Base-by-base conservation (phyloP, 441 rosid species). In the Corymbia citriodora region DNA sequence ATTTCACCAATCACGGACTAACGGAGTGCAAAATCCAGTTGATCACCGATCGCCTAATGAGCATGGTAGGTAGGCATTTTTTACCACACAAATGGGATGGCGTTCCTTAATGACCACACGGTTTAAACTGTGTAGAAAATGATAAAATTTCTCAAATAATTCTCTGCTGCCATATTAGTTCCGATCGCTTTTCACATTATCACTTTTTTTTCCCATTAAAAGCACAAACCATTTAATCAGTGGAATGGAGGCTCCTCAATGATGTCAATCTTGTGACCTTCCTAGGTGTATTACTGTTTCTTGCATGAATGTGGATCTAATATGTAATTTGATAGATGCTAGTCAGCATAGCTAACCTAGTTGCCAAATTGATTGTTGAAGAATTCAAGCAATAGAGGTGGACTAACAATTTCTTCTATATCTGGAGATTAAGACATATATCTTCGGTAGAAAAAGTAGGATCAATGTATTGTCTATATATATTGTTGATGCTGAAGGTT, bases 401-500 rank as follows among this genome's bases (percentile, higher is more conserved):
- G 83, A 19, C 83, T 36, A 72, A 36, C 13, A 36, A 72, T 72
- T 72, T 72, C 83, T 40, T 72, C 83, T 72, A 72, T 72, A 72
- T 72, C 83, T 72, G 29, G n/a, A 45, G 52, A 79, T 79, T 27
- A 79, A 23, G n/a, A 45, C 31, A 79, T 19, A 23, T 59, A 33
- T 31, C 79, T 70, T 70, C 45, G 33, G 33, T 17, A 45, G 45
- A 79, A 79, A 79, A 79, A 45, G 85, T 23, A 45, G 52, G 45
- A n/a, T 27, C 53, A 12, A 23, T 45, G 53, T 45, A 23, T 48
- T 4, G 50, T 79, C 49, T 8, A 79, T 45, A 45, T n/a, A 79
- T 79, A 45, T 45, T 45, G 85, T 79, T 40, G 85, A 79, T 45
- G 85, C 85, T 79, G 29, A 87, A 87, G 19, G 65, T 94, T 92